Evolutionary conservation across 257 asterid species (phyloP).

Genomic region (Leptodermis oblonga): DNA sequence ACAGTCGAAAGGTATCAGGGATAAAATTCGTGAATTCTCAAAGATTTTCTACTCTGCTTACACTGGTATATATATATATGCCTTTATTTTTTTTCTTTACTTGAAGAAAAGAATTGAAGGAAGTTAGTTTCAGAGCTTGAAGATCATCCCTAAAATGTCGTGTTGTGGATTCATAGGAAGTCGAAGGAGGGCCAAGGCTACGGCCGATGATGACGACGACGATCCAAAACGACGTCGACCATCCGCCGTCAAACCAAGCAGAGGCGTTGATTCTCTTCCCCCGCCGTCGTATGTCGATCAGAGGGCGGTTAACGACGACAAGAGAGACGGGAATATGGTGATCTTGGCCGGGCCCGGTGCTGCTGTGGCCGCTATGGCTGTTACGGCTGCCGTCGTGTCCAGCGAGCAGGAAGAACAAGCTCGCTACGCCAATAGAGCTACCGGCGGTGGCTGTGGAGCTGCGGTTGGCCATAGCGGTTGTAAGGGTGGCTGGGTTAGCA

Average conservation of each 20-base stretch:
- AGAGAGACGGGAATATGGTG: constrained; percentile 18
- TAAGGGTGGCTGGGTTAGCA: constrained; percentile 22
- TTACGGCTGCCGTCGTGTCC: background rate
- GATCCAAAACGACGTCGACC: background rate
- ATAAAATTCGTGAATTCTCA: too few species aligned
- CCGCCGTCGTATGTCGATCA: background rate
- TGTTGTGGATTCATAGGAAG: constrained; percentile 15
- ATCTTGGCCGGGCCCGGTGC: constrained; percentile 26
- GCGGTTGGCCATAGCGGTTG: background rate
- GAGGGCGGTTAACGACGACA: background rate
- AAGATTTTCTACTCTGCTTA: too few species aligned
- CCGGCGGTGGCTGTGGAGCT: background rate
- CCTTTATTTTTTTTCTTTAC: too few species aligned
- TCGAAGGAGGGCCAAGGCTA: background rate
- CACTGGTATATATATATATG: too few species aligned
- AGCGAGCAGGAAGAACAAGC: background rate
- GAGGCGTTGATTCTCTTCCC: background rate
- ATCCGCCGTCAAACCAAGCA: background rate
- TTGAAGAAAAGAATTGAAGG: too few species aligned
- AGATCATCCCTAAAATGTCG: constrained; percentile 13
- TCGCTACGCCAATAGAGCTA: background rate
- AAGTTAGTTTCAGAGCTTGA: too few species aligned
- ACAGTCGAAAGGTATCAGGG: too few species aligned
- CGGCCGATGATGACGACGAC: background rate
- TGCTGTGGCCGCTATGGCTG: constrained; percentile 26